These are phyloP conservation scores for Globisporangium uncinulatum DNA, from an alignment of 352 stramenopile species.

Conservation along the genomic window DNA sequence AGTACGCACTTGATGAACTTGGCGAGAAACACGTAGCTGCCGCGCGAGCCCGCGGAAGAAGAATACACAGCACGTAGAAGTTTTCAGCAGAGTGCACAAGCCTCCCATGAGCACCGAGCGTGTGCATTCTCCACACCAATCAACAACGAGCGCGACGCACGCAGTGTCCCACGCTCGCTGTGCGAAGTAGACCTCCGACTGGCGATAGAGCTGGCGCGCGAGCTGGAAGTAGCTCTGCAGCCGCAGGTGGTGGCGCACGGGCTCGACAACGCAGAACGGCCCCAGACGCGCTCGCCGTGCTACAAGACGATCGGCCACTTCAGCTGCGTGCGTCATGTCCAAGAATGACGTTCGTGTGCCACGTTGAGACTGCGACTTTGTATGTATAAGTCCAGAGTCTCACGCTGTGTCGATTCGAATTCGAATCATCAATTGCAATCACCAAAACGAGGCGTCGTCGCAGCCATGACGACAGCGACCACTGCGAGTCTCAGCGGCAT, in stretches of 20 bases:
- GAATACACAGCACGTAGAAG: neutral
- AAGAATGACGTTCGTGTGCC: too few species aligned
- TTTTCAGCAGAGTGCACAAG: too few species aligned
- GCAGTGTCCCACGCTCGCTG: conserved; percentile 65
- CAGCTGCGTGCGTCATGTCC: conserved; percentile 4
- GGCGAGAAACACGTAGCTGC: conserved; percentile 78
- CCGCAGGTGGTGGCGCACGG: conserved; percentile 58
- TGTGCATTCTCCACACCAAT: neutral
- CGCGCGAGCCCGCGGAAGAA: too few species aligned
- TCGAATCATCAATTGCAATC: too few species aligned
- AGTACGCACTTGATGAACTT: conserved; percentile 74
- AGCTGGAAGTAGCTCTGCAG: conserved; percentile 68
- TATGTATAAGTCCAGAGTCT: neutral
- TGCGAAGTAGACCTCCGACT: conserved; percentile 63
- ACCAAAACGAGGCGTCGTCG: too few species aligned
- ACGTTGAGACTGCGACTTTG: neutral
- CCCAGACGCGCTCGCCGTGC: conserved; percentile 51
- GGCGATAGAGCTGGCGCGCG: conserved; percentile 67
- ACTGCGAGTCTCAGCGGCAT: conserved; percentile 42
- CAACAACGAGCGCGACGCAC: conserved; percentile 17
- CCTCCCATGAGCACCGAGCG: neutral
- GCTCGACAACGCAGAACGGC: conserved; percentile 51
- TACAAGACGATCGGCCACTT: conserved; percentile 48
- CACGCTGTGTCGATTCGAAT: too few species aligned
- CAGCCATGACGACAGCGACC: conserved; percentile 5